Base-by-base conservation (phyloP, 2,329 filamentous ascomycete species). In the Verticillium nubilum region DNA sequence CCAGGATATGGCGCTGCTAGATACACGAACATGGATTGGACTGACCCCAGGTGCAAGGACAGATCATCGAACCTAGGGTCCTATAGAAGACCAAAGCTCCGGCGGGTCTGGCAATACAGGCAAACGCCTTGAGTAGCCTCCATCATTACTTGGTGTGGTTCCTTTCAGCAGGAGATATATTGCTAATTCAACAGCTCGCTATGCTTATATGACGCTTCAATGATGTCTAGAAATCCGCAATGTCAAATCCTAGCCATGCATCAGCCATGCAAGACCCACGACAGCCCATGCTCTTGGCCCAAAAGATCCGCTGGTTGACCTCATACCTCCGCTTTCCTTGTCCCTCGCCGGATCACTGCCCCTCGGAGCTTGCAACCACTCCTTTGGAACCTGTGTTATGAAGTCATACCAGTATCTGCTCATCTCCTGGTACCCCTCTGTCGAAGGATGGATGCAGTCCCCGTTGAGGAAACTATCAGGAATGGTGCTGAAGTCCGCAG, bases 371-470 rank as follows among this genome's bases (percentile, higher is more conserved):
- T 63, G 62, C 29, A 75, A 68, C 73, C 74, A 76, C 6, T 60
- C 60, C 1, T 62, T 61, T 3, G 73, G 74, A 2, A 74, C 66
- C 47, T 75, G 73, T 6, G 65, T 62, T 5, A 75, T 63, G 50
- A 70, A 72, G 54, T 72, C 67, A 60, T 73, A 72, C 74, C 74
- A 76, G 27, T 72, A 73, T 56, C 74, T 67, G 1, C 72, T 73
- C 27, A 76, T 62, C 31, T 66, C 56, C 1, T 58, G 60, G 56
- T 75, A 76, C 0, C 73, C 74, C 12, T 63, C 52, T 13, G 72
- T 69, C 0, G 67, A 69, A 5, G 74, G 73, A 23, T 76, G 74
- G 2, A 76, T 62, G 47, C 73, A 74, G 60, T 75, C 73, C 0
- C 58, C 64, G 9, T 19, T n/a, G n/a, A 50, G 12, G 19, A 23